These are phyloP conservation scores for Leonotis leonurus DNA, from an alignment of 257 asterid genomes.

Conservation along the genomic window DNA sequence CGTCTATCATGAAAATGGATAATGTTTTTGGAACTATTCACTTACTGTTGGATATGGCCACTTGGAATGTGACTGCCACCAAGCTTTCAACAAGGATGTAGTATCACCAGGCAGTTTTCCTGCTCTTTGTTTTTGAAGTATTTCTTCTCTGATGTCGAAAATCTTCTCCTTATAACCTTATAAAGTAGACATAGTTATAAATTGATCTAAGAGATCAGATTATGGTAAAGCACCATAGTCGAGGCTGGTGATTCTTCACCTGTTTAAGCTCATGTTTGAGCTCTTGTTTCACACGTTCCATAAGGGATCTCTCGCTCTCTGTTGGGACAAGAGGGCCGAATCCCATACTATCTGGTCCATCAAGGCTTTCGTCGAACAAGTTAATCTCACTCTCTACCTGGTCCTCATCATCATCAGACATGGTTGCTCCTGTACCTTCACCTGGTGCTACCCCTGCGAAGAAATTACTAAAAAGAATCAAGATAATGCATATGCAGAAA, in stretches of 20 bases:
- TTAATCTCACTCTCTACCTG: no score
- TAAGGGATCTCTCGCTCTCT: slow-evolving; percentile 75
- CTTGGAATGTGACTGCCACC: no score
- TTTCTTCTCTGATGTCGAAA: slow-evolving; percentile 53
- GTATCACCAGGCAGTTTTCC: no score
- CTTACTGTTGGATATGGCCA: no score
- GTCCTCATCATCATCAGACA: no score
- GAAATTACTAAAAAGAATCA: background rate
- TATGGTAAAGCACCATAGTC: background rate
- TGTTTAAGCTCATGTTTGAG: slow-evolving; percentile 88
- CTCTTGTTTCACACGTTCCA: slow-evolving; percentile 84
- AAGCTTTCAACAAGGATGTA: no score
- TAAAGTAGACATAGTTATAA: background rate
- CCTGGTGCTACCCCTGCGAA: no score
- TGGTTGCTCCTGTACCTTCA: no score
- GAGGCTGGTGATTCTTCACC: slow-evolving; percentile 24
- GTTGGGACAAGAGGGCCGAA: no score
- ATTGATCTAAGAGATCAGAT: background rate
- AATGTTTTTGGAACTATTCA: background rate
- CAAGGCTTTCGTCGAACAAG: no score
- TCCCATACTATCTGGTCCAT: no score
- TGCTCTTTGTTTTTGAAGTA: slow-evolving; percentile 60
- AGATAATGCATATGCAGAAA: background rate
- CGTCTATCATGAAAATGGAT: background rate
- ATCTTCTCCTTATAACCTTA: slow-evolving; percentile 59